Evolutionary conservation across 2,329 filamentous ascomycete genomes (phyloP).

Genomic region (Hypoxylon sp.): DNA sequence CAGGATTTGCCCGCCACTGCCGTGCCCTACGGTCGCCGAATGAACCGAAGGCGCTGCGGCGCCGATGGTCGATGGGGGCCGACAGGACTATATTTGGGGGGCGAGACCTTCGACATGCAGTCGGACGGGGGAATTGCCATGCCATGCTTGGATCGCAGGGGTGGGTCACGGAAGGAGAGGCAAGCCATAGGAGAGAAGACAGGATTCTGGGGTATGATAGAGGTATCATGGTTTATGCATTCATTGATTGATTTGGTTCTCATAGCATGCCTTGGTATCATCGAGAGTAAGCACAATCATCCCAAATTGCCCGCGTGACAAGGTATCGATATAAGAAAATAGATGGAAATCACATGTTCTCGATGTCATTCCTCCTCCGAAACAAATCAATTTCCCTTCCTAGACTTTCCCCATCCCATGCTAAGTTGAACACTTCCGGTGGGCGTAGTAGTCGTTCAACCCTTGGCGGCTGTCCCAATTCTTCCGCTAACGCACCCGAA

Average conservation of each 20-base stretch:
- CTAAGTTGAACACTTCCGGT: conserved; percentile 33
- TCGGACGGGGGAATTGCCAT: conserved; percentile 34
- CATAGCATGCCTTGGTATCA: conserved; percentile 45
- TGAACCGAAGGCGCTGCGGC: conserved; percentile 32
- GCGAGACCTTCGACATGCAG: conserved; percentile 34
- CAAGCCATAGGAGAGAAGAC: conserved; percentile 5
- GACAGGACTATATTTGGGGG: conserved; percentile 35
- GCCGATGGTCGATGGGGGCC: conserved; percentile 41
- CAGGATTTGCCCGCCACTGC: conserved; percentile 22
- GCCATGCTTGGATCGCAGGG: conserved; percentile 25
- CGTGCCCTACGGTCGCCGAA: conserved; percentile 36
- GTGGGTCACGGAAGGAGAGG: conserved; percentile 30
- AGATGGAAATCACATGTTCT: conserved; percentile 42
- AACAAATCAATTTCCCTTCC: conserved; percentile 43
- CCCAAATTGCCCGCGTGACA: conserved; percentile 42
- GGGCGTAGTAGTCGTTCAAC: conserved; percentile 33
- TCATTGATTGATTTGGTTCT: conserved; percentile 43
- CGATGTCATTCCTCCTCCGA: conserved; percentile 28
- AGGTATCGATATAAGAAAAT: conserved; percentile 45
- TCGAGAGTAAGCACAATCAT: conserved; percentile 44
- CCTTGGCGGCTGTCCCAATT: conserved; percentile 30
- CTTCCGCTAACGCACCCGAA: conserved; percentile 23
- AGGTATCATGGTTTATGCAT: conserved; percentile 39
- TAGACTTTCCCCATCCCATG: conserved; percentile 31
- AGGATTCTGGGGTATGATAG: conserved; percentile 32